These are phyloP conservation scores for Zymoseptoria crescenta DNA, from an alignment of 2,329 filamentous ascomycete genomes.

Conservation along the genomic window DNA sequence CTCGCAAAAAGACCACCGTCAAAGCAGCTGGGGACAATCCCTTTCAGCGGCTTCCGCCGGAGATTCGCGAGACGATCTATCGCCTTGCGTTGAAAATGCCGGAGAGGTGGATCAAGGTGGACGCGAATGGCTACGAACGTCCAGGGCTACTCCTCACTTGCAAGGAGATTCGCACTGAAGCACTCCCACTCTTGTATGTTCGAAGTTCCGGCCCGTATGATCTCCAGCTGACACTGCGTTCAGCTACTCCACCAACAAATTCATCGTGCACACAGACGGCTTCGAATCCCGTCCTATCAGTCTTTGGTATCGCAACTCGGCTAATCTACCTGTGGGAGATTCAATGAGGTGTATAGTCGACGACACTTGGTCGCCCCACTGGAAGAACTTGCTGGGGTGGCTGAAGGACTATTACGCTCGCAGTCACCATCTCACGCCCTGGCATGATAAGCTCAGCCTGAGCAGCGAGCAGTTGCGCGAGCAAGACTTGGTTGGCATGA, in stretches of 20 bases:
- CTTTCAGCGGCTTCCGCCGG: background rate
- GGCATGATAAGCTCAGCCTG: no score
- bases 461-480: no score
- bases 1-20: no score
- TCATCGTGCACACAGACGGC: background rate
- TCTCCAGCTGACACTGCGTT: background rate
- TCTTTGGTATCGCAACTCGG: background rate
- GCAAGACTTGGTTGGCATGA: no score
- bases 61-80: conserved; percentile 4
- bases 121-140: background rate
- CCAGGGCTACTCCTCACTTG: conserved; percentile 3
- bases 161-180: conserved; percentile 6
- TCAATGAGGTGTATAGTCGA: background rate
- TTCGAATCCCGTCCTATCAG: background rate
- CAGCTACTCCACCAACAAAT: background rate
- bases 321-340: background rate
- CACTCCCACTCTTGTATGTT: conserved; percentile 5
- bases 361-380: background rate
- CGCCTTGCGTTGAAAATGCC: background rate
- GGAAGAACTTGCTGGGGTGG: background rate
- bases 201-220: no score
- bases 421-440: background rate
- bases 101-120: background rate
- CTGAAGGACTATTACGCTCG: background rate
- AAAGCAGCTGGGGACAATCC: no score